A percentile compares a stretch with the other conserved stretches of the same genome.
Evolutionary conservation across 2,329 filamentous ascomycete species (phyloP).

Genomic region (Lasiodiplodia hormozganensis): DNA sequence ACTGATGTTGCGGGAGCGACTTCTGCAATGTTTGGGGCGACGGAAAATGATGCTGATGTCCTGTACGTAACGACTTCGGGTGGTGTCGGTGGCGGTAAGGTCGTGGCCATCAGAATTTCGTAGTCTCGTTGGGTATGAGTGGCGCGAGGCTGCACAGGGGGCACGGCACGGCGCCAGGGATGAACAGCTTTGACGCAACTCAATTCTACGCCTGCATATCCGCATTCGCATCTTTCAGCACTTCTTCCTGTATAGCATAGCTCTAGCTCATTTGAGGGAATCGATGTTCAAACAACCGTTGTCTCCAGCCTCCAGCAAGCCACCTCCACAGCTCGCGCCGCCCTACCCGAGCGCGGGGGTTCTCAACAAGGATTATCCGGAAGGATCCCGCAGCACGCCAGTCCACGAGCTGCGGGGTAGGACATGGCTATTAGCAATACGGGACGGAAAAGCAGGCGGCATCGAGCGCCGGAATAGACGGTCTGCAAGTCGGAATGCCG

Average conservation of each 20-base stretch:
- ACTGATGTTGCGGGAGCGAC: conserved; percentile 33
- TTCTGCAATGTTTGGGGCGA: conserved; percentile 33
- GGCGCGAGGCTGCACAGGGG: not conserved
- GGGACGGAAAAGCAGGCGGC: not conserved
- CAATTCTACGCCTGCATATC: not conserved
- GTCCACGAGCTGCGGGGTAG: not conserved
- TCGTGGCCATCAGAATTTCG: not conserved
- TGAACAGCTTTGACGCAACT: not conserved
- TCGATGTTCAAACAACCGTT: too few relatives aligned
- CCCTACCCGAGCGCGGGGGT: not conserved
- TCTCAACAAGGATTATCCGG: not conserved
- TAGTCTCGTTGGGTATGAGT: not conserved
- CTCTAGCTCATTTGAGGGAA: too few relatives aligned
- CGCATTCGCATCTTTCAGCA: too few relatives aligned
- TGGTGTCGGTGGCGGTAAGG: not conserved
- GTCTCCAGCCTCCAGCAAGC: not conserved
- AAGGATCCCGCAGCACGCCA: not conserved
- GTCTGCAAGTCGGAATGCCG: not conserved
- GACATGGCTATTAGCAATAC: not conserved
- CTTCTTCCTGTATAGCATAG: too few relatives aligned
- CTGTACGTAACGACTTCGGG: conserved; percentile 34
- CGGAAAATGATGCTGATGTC: conserved; percentile 30
- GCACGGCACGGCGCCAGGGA: too few relatives aligned
- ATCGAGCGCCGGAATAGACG: not conserved
- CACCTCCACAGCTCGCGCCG: not conserved